Conservation (phyloP, 164 flowering plant genomes). For the Aristolochia californica region DNA sequence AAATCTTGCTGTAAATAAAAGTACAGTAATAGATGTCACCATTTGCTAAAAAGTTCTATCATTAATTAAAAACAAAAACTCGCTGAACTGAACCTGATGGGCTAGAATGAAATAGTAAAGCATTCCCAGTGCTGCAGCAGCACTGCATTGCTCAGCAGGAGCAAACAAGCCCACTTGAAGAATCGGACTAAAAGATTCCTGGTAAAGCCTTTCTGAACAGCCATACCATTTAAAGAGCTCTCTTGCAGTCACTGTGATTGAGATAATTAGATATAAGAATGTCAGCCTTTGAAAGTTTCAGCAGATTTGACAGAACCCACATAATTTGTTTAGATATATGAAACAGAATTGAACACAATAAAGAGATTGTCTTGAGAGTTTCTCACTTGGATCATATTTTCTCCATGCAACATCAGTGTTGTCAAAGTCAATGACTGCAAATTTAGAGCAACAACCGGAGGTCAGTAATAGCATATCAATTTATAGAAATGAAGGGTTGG, state of each 20-base stretch:
- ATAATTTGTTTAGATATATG: not conserved
- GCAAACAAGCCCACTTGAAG: constrained; percentile 57
- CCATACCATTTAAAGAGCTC: constrained; percentile 63
- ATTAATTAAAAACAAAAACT: not conserved
- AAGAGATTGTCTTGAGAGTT: not conserved
- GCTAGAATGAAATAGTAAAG: constrained; percentile 38
- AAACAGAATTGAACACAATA: not conserved
- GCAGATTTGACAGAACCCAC: not conserved
- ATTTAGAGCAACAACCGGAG: not conserved
- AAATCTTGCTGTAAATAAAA: constrained; percentile 34
- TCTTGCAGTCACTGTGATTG: constrained; percentile 54
- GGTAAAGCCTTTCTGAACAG: constrained; percentile 48
- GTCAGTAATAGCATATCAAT: not conserved
- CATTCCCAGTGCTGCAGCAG: constrained; percentile 50
- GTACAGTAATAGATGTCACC: not conserved
- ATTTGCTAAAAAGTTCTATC: not conserved
- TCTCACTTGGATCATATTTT: constrained; percentile 47
- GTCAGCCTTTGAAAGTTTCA: not conserved
- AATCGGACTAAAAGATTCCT: constrained; percentile 31
- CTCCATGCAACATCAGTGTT: constrained; percentile 64
- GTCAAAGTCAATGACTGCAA: constrained; percentile 58
- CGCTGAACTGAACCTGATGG: constrained; percentile 38
- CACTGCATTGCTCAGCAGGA: constrained; percentile 62
- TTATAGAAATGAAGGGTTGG: not conserved
- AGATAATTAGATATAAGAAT: not conserved